Conservation (phyloP, 164 flowering plant species). For the Brasenia schreberi region DNA sequence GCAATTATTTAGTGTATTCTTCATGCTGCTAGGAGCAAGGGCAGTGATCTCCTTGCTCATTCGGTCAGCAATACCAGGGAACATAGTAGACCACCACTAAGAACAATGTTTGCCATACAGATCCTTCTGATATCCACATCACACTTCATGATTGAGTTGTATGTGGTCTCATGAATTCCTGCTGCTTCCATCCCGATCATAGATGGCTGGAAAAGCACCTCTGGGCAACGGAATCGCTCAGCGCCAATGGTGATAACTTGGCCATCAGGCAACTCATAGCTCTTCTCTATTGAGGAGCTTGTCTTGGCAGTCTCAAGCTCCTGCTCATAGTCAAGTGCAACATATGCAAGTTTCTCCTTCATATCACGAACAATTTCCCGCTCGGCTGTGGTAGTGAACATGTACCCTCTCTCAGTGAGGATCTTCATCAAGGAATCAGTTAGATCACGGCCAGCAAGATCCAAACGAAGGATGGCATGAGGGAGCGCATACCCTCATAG, state of each 20-base stretch:
- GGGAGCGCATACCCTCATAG: conserved; percentile 60
- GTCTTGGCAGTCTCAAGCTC: conserved; percentile 51
- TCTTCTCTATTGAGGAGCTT: conserved; percentile 53
- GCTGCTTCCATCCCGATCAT: conserved; percentile 57
- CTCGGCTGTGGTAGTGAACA: conserved; percentile 58
- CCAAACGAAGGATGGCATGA: conserved; percentile 60
- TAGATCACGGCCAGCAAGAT: conserved; percentile 62
- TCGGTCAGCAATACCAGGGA: conserved; percentile 57
- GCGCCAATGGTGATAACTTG: conserved; percentile 62
- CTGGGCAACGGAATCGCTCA: conserved; percentile 68
- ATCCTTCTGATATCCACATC: conserved; percentile 59
- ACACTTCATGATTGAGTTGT: conserved; percentile 59
- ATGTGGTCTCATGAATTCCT: conserved; percentile 57
- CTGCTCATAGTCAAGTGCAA: conserved; percentile 54
- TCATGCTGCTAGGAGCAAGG: conserved; percentile 63
- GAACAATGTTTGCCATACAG: conserved; percentile 55
- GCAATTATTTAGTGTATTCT: too few species aligned
- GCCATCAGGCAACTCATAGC: conserved; percentile 56
- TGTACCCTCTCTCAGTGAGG: conserved; percentile 55
- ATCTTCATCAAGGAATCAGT: conserved; percentile 61
- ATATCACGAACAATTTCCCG: conserved; percentile 62
- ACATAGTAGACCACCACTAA: conserved; percentile 68
- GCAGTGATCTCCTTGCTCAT: conserved; percentile 74
- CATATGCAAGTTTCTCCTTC: conserved; percentile 58
- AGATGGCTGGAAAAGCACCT: conserved; percentile 66